phyloP scores from a whole-genome alignment of 2,329 filamentous ascomycete species.

The Ascochyta clinopodiicola region DNA sequence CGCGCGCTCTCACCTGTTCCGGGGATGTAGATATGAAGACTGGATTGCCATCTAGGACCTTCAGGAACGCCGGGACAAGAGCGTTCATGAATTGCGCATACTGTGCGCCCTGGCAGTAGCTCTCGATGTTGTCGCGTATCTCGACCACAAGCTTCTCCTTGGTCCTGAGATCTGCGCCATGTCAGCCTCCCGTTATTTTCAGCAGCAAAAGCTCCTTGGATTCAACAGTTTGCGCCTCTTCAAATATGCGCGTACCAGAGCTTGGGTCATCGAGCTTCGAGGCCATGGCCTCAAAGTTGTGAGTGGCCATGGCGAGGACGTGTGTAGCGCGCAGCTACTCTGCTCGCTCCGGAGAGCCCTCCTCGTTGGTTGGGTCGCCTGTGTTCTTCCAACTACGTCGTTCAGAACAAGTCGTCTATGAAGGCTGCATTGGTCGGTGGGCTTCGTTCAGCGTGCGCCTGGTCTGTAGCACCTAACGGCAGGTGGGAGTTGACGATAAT shows the following conservation, averaged over 20 bases:
- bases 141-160: slow-evolving; percentile 84
- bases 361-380: slow-evolving; percentile 10
- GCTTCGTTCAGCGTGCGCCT: slow-evolving; percentile 28
- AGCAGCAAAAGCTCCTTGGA: slow-evolving; percentile 4
- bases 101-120: slow-evolving; percentile 78
- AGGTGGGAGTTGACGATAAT: slow-evolving; percentile 24
- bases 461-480: slow-evolving; percentile 12
- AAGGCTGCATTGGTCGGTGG: slow-evolving; percentile 35
- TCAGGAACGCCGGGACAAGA: slow-evolving; percentile 88
- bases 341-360: slow-evolving; percentile 20
- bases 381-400: slow-evolving; percentile 21
- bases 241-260: slow-evolving; percentile 37
- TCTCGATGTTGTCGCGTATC: slow-evolving; percentile 89
- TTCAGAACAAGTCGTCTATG: slow-evolving; percentile 21
- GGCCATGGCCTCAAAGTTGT: slow-evolving; percentile 56
- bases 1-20: slow-evolving; percentile 73
- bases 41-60: slow-evolving; percentile 81
- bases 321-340: slow-evolving; percentile 35
- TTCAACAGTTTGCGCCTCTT: neutral
- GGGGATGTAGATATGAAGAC: slow-evolving; percentile 89
- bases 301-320: slow-evolving; percentile 43
- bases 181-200: slow-evolving; percentile 25
- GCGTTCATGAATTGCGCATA: slow-evolving; percentile 85
- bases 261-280: slow-evolving; percentile 55
- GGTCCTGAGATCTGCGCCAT: slow-evolving; percentile 72